A percentile compares a stretch with the other conserved stretches of the same genome.
These are phyloP conservation scores for Exserohilum rostratum DNA, from an alignment of 2,329 filamentous ascomycete genomes.

Conservation along the genomic window DNA sequence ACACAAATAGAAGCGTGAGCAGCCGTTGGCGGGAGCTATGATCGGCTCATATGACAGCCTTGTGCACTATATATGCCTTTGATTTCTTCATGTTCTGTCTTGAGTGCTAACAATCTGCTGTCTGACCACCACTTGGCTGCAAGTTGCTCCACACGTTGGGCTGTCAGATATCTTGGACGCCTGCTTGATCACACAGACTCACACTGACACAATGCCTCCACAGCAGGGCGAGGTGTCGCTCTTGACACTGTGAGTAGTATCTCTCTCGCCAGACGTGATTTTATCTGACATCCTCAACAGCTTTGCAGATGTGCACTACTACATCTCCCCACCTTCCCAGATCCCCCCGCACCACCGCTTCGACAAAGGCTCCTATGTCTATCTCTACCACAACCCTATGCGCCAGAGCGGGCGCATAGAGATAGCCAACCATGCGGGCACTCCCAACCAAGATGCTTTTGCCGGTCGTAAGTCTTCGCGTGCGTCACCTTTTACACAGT, in stretches of 20 bases:
- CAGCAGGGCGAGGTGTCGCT: slow-evolving; percentile 55
- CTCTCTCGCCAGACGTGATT: not conserved
- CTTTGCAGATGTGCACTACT: slow-evolving; percentile 81
- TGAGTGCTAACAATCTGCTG: slow-evolving; percentile 20
- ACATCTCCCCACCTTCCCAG: slow-evolving; percentile 70
- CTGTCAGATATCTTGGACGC: slow-evolving; percentile 10
- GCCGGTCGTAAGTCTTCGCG: slow-evolving; percentile 68
- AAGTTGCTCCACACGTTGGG: slow-evolving; percentile 9
- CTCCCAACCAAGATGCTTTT: slow-evolving; percentile 79
- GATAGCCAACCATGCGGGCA: slow-evolving; percentile 75
- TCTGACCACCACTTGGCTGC: slow-evolving; percentile 3
- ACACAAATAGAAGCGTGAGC: slow-evolving; percentile 42
- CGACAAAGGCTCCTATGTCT: slow-evolving; percentile 79
- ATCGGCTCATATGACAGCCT: slow-evolving; percentile 18
- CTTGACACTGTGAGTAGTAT: slow-evolving; percentile 53
- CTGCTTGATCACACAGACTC: slow-evolving; percentile 11
- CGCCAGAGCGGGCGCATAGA: slow-evolving; percentile 73
- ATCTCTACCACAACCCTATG: slow-evolving; percentile 75
- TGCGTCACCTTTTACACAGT: not conserved
- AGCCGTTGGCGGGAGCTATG: slow-evolving; percentile 24
- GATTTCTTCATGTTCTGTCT: slow-evolving; percentile 14
- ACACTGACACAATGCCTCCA: slow-evolving; percentile 52
- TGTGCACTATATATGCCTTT: slow-evolving; percentile 26
- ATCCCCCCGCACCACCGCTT: slow-evolving; percentile 80
- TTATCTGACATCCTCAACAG: slow-evolving; percentile 51